Evolutionary conservation across 768 basidiomycete species (phyloP).

Genomic region (Podaxis sp.): DNA sequence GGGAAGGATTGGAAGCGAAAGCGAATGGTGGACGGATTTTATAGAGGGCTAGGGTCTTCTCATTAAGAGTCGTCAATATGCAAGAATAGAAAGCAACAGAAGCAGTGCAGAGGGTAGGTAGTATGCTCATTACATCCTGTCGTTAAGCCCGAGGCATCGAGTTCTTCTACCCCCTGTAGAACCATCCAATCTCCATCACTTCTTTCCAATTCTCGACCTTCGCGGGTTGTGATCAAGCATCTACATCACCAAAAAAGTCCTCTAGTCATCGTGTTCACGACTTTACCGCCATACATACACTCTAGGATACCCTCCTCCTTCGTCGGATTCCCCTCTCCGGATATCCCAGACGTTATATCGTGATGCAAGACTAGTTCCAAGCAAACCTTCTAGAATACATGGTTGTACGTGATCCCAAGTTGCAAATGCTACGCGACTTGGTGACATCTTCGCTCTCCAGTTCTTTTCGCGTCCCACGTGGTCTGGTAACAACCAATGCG

Average conservation of each 20-base stretch:
- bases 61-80: conserved; percentile 8
- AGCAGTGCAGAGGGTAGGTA: conserved; percentile 11
- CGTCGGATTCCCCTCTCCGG: conserved; percentile 9
- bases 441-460: conserved; percentile 10
- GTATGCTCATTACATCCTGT: conserved; percentile 15
- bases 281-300: conserved; percentile 10
- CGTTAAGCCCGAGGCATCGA: conserved; percentile 13
- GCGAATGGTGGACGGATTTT: conserved; percentile 6
- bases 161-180: conserved; percentile 13
- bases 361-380: conserved; percentile 2
- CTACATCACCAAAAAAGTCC: conserved; percentile 6
- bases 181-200: conserved; percentile 15
- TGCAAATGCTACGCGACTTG: conserved; percentile 10
- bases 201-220: conserved; percentile 16
- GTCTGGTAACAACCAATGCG: conserved; percentile 7
- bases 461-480: conserved; percentile 11
- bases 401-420: conserved; percentile 12
- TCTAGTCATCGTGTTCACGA: background rate
- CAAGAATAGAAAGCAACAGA: conserved; percentile 13
- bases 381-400: conserved; percentile 15
- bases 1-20: conserved; percentile 20
- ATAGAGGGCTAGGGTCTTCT: conserved; percentile 5
- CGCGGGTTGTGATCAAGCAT: conserved; percentile 12
- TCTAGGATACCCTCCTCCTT: conserved; percentile 5
- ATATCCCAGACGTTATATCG: background rate